These are phyloP conservation scores for Lepiota brunneoincarnata DNA, from an alignment of 768 basidiomycete genomes.

Conservation along the genomic window DNA sequence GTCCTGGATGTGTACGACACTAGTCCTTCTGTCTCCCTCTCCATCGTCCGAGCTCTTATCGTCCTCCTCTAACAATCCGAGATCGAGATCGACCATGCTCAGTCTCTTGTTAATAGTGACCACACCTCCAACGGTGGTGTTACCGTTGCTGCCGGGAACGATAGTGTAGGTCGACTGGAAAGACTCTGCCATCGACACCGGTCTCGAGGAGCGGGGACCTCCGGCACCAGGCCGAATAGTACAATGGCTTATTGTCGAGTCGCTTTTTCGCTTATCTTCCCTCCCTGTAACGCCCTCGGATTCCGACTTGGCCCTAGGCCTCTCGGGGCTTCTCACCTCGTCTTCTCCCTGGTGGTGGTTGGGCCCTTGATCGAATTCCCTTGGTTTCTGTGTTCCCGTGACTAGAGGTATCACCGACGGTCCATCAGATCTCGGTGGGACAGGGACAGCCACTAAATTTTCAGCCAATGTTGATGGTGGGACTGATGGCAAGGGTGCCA, in stretches of 20 bases:
- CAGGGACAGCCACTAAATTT: not conserved
- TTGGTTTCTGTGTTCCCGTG: constrained; percentile 3
- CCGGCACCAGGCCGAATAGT: constrained; percentile 60
- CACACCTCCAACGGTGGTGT: constrained; percentile 6
- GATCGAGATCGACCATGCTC: constrained; percentile 70
- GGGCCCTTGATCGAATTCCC: constrained; percentile 14
- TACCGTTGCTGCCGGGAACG: constrained; percentile 42
- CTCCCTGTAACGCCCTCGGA: constrained; percentile 31
- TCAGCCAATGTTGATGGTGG: not conserved
- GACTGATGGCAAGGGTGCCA: constrained; percentile 1
- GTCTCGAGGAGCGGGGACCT: constrained; percentile 54
- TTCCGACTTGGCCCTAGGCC: constrained; percentile 4
- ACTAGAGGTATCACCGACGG: constrained; percentile 3
- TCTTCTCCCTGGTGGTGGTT: constrained; percentile 29
- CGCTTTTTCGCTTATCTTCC: constrained; percentile 79
- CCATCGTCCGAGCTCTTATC: constrained; percentile 19
- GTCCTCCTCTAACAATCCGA: constrained; percentile 61
- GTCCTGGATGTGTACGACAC: not conserved
- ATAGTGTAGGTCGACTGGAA: constrained; percentile 72
- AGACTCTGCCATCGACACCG: constrained; percentile 77
- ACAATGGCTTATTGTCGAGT: constrained; percentile 76
- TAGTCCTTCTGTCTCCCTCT: not conserved
- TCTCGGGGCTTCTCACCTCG: constrained; percentile 2
- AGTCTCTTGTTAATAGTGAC: constrained; percentile 50
- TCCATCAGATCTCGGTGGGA: constrained; percentile 20